Evolutionary conservation across 192 early-diverging fungal species (phyloP).

Genomic region (Thoreauomyces humboldtii): DNA sequence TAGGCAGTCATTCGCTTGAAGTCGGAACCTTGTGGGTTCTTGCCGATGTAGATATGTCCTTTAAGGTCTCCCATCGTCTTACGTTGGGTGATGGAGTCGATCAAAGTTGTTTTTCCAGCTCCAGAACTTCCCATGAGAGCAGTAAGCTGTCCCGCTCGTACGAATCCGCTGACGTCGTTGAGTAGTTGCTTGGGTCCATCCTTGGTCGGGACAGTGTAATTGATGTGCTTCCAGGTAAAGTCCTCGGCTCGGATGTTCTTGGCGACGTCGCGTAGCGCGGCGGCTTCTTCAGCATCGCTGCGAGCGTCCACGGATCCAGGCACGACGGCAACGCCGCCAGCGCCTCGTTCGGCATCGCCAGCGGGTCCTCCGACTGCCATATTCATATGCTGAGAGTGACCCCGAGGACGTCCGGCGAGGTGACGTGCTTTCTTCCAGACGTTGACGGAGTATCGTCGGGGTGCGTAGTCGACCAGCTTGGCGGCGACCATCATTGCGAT

Average conservation of each 20-base stretch:
- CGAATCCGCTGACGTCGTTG: conserved; percentile 65
- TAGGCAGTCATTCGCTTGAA: conserved; percentile 52
- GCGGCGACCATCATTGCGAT: conserved; percentile 14
- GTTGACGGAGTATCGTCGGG: conserved; percentile 10
- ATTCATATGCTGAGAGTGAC: not conserved
- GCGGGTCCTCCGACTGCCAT: not conserved
- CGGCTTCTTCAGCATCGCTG: not conserved
- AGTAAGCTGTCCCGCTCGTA: conserved; percentile 75
- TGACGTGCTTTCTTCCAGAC: conserved; percentile 18
- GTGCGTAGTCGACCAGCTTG: conserved; percentile 16
- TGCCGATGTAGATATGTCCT: conserved; percentile 56
- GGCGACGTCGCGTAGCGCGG: not conserved
- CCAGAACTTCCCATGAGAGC: conserved; percentile 60
- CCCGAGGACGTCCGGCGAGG: conserved; percentile 2
- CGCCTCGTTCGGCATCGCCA: conserved; percentile 3
- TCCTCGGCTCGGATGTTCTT: conserved; percentile 15
- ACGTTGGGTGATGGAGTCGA: conserved; percentile 41
- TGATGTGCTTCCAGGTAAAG: conserved; percentile 44
- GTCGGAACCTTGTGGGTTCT: conserved; percentile 11
- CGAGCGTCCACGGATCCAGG: not conserved
- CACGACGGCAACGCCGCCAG: not conserved
- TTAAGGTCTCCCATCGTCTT: conserved; percentile 60
- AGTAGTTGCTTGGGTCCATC: conserved; percentile 65
- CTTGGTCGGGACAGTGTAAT: conserved; percentile 69
- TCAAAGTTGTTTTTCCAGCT: conserved; percentile 52